phyloP scores from a whole-genome alignment of 805 yeast species.

The Wickerhamiella lipophila region DNA sequence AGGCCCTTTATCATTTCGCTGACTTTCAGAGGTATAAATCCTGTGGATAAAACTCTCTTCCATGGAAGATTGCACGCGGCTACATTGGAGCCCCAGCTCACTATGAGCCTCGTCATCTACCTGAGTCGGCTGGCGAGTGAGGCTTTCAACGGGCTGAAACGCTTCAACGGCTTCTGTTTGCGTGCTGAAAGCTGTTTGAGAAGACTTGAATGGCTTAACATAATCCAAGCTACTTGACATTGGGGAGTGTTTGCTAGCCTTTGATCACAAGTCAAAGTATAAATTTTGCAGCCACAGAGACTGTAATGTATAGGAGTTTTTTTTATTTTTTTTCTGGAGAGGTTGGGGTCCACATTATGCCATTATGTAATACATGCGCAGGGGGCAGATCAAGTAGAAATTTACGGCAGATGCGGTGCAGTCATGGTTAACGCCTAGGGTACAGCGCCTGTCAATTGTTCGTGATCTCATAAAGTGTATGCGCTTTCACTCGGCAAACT shows the following conservation, averaged over 20 bases:
- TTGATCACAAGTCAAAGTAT: no score
- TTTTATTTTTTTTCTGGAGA: no score
- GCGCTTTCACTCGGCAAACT: no score
- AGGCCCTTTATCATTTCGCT: neutral
- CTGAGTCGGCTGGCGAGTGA: slow-evolving; percentile 4
- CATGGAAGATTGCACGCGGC: neutral
- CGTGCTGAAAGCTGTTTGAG: neutral
- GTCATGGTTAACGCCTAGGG: no score
- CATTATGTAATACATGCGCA: no score
- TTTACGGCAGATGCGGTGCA: no score
- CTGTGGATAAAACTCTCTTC: slow-evolving; percentile 9
- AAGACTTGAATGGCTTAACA: neutral
- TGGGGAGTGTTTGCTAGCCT: neutral
- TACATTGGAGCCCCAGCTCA: neutral
- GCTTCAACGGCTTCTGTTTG: neutral
- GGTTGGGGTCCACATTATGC: no score
- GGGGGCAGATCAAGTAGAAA: no score
- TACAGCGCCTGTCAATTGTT: no score
- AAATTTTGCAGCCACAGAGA: no score
- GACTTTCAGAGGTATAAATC: neutral
- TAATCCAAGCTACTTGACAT: neutral
- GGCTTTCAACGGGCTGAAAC: neutral
- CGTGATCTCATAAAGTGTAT: no score
- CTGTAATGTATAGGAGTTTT: no score
- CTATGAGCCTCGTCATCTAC: neutral